phyloP scores from a whole-genome alignment of 371 early-diverging fungal species.

The Dinochytrium kinnereticum region DNA sequence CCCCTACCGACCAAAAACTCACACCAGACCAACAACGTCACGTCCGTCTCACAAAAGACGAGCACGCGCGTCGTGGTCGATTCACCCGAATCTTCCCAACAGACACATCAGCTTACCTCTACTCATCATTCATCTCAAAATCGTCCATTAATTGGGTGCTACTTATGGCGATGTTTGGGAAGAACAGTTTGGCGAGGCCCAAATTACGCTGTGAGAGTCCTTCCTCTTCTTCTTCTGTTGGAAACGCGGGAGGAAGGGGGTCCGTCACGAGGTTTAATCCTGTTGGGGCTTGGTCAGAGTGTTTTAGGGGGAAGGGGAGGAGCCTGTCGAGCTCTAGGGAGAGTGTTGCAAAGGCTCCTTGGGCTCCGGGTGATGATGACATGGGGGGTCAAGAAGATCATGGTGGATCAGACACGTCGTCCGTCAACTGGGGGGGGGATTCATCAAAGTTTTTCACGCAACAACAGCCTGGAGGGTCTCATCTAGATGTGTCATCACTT shows the following conservation, averaged over 20 bases:
- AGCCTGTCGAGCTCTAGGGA: background rate
- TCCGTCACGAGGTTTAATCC: background rate
- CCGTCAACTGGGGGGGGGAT: background rate
- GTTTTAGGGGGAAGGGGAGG: background rate
- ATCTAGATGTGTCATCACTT: too few relatives aligned
- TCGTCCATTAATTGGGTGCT: constrained; percentile 21
- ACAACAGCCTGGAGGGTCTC: background rate
- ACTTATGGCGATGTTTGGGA: constrained; percentile 30
- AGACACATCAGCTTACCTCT: constrained; percentile 26
- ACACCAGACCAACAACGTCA: constrained; percentile 24
- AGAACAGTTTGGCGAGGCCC: background rate
- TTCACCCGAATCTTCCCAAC: constrained; percentile 33
- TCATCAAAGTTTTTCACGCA: background rate
- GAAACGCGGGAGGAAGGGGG: background rate
- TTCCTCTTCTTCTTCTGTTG: too few relatives aligned
- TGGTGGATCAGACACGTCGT: background rate
- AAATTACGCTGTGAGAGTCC: constrained; percentile 13
- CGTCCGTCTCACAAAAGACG: constrained; percentile 27
- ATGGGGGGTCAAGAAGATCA: background rate
- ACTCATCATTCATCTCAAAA: constrained; percentile 24
- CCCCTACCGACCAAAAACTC: constrained; percentile 7
- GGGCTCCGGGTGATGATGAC: constrained; percentile 6
- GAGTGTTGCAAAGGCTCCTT: constrained; percentile 22
- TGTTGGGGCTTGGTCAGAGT: constrained; percentile 11
- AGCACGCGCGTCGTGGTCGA: constrained; percentile 8